Conservation (phyloP, 495 filamentous ascomycete species). For the Apodospora peruviana region DNA sequence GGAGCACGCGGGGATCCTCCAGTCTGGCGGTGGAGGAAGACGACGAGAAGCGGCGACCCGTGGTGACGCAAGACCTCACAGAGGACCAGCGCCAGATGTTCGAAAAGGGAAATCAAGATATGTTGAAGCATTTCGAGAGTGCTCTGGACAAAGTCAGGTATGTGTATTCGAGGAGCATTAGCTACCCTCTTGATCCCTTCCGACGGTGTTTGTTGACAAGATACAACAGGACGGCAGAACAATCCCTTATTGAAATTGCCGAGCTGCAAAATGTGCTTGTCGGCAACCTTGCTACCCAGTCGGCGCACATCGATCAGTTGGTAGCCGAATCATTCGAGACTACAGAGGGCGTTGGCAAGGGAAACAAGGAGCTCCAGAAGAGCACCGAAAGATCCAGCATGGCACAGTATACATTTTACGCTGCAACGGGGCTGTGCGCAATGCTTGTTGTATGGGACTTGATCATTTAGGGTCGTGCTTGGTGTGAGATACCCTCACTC, state of each 20-base stretch:
- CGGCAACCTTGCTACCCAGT: slow-evolving; percentile 75
- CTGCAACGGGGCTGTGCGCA: slow-evolving; percentile 71
- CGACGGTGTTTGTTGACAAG: not conserved
- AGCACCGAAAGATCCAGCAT: slow-evolving; percentile 76
- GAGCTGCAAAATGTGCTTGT: slow-evolving; percentile 87
- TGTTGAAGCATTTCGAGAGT: slow-evolving; percentile 88
- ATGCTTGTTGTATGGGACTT: slow-evolving; percentile 92
- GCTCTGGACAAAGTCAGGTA: slow-evolving; percentile 89
- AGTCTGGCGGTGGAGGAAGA: slow-evolving; percentile 34
- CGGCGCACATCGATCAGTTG: slow-evolving; percentile 79
- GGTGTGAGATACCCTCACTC: too few relatives aligned
- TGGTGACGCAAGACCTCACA: slow-evolving; percentile 54
- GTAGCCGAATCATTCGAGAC: slow-evolving; percentile 79
- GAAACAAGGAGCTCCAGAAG: slow-evolving; percentile 87
- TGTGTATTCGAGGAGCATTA: not conserved
- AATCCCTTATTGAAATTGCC: slow-evolving; percentile 85
- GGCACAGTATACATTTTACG: slow-evolving; percentile 84
- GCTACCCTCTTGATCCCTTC: not conserved
- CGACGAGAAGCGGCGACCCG: slow-evolving; percentile 16
- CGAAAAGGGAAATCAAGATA: slow-evolving; percentile 84
- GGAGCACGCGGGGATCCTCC: not conserved
- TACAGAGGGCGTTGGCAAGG: slow-evolving; percentile 76
- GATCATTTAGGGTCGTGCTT: slow-evolving; percentile 61
- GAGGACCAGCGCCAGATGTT: slow-evolving; percentile 88
- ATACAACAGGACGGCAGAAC: slow-evolving; percentile 69